Evolutionary conservation across 1,139 yeast genomes (phyloP), one percentile per base, ranked within the genome.

Genomic region (Pneumocystis jirovecii): DNA sequence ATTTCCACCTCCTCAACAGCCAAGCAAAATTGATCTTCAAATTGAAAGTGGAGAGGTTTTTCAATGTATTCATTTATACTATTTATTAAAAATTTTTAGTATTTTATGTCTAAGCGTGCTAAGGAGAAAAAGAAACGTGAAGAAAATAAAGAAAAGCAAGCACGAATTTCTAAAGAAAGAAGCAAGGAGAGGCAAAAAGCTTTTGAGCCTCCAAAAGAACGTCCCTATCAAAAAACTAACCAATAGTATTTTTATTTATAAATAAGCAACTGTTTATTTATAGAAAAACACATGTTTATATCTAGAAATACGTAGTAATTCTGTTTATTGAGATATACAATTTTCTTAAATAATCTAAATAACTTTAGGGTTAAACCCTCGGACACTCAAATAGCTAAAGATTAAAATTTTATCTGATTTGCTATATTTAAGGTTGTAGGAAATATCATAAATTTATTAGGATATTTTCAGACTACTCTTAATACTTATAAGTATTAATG

Each of bases 1-100:
- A 74, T 95, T 95, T 90, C 99, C 99, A 77, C 98, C 98, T 71
- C 89, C 89, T 67, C 99, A 89, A 78, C 83, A 84, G 71, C 98
- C 97, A 74, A 86, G 98, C 81, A 91, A 93, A 87, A 81, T 95
- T 76, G 99, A 95, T 83, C 79, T 91, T 75, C 96, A 91, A 78
- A 90, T 95, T 77, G 98, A 93, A 78, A 86, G 95, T 80, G 99
- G 99, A 83, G 98, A 95, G 76, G 57, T 50, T 25, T 12, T 50
- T 25, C 4, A 29, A 25, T 25, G 15, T 25, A 21, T 50, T 44
- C 3, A 21, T 19, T 19, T 44, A 25, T 50, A 10, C 93, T 89
- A 79, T 93, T 93, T 83, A 81, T 93, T 78, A 89, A 89, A 68
- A 87, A 89, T 78, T 82, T 80, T 71, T 96, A 91, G 72, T 88